These are phyloP conservation scores for Endothia cerciana DNA, from an alignment of 2,329 filamentous ascomycete species.

Conservation along the genomic window DNA sequence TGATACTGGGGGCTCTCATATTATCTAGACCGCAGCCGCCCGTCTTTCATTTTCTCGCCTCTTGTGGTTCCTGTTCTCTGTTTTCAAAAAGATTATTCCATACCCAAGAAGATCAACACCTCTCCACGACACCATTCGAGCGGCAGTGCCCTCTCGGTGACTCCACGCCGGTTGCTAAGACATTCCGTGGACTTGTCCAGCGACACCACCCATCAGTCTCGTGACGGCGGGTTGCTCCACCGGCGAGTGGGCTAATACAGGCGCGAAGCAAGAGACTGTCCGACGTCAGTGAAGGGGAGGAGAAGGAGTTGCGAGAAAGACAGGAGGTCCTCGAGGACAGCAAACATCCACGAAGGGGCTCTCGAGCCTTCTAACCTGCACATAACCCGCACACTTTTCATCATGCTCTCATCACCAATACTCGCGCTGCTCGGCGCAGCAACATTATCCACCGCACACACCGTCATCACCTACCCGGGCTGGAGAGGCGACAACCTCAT, in stretches of 20 bases:
- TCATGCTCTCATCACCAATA: constrained; percentile 49
- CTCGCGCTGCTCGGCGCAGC: constrained; percentile 50
- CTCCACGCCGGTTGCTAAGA: not conserved
- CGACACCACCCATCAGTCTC: not conserved
- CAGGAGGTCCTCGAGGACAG: not conserved
- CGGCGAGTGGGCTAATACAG: not conserved
- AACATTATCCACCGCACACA: constrained; percentile 65
- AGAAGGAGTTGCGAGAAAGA: not conserved
- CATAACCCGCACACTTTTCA: constrained; percentile 31
- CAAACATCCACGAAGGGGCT: not conserved
- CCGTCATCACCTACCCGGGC: constrained; percentile 83
- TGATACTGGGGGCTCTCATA: constrained; percentile 27
- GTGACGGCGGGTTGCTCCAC: not conserved
- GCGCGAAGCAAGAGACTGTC: not conserved
- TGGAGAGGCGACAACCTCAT: constrained; percentile 87
- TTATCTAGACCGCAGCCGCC: constrained; percentile 28
- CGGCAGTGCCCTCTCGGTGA: not conserved
- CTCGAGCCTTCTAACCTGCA: not conserved
- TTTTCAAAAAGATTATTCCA: not conserved
- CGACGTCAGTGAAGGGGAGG: not conserved
- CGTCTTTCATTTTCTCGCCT: constrained; percentile 2
- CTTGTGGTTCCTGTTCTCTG: not conserved
- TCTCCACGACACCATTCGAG: not conserved
- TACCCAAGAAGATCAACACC: not conserved
- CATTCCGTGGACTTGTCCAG: not conserved